phyloP scores from a whole-genome alignment of 768 basidiomycete species.

The Psilocybe sp. region DNA sequence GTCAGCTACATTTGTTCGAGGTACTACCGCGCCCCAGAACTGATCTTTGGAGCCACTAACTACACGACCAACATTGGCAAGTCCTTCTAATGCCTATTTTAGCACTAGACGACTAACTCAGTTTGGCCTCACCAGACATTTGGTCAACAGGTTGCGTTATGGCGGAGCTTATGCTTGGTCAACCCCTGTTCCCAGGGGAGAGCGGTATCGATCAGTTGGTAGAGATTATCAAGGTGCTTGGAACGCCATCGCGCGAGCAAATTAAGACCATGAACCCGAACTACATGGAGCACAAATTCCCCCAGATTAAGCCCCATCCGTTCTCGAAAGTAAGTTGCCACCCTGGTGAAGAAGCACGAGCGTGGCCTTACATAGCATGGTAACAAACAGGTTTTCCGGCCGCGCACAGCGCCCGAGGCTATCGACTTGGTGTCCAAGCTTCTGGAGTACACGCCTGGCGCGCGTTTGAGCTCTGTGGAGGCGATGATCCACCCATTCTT shows the following conservation, averaged over 20 bases:
- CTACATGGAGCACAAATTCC: conserved; percentile 99
- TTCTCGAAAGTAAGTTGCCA: conserved; percentile 79
- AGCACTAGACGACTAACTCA: conserved; percentile 7
- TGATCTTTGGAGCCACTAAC: conserved; percentile 99
- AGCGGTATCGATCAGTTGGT: conserved; percentile 98
- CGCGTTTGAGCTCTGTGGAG: conserved; percentile 85
- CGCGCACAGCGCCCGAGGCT: conserved; percentile 92
- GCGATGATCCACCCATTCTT: conserved; percentile 97
- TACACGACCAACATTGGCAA: conserved; percentile 98
- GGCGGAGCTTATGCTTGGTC: conserved; percentile 99
- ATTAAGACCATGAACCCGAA: conserved; percentile 99
- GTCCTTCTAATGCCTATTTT: conserved; percentile 24
- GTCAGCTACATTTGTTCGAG: conserved; percentile 99
- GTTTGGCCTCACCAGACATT: conserved; percentile 59
- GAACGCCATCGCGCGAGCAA: conserved; percentile 96
- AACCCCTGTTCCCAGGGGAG: conserved; percentile 98
- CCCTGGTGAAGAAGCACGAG: conserved; percentile 1
- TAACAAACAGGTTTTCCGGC: conserved; percentile 83
- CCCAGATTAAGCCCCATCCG: conserved; percentile 99
- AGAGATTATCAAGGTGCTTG: conserved; percentile 99
- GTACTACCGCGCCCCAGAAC: conserved; percentile 98
- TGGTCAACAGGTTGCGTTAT: conserved; percentile 99
- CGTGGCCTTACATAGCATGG: not conserved
- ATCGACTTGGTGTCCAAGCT: conserved; percentile 94
- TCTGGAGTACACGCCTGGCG: conserved; percentile 96